Conservation (phyloP, 345 rosid genomes). For the Theobroma cacao region DNA sequence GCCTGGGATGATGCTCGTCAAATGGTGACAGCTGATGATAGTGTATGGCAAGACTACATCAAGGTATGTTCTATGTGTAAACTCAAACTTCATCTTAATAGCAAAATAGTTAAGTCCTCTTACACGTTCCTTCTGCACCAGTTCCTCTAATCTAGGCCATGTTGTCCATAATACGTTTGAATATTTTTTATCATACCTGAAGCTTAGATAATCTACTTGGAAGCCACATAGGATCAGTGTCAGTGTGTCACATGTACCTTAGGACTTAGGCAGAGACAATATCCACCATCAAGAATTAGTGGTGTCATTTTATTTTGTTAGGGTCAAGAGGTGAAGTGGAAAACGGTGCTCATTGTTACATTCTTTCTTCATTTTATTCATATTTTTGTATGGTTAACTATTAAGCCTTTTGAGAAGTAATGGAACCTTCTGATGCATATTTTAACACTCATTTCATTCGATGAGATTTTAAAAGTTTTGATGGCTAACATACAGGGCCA, state of each 20-base stretch:
- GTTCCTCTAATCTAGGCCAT: not conserved
- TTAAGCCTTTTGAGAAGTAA: not conserved
- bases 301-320: not conserved
- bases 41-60: constrained; percentile 81
- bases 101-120: not conserved
- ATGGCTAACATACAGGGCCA: constrained; percentile 48
- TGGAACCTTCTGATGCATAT: not conserved
- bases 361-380: not conserved
- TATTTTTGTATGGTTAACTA: not conserved
- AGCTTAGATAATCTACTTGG: constrained; percentile 1
- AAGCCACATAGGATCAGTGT: not conserved
- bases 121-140: not conserved
- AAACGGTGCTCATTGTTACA: too few relatives aligned
- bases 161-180: not conserved
- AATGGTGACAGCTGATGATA: constrained; percentile 85
- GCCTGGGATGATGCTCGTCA: constrained; percentile 80
- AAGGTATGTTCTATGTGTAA: constrained; percentile 42
- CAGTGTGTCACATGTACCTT: not conserved
- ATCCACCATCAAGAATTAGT: not conserved
- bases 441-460: not conserved
- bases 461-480: constrained; percentile 1
- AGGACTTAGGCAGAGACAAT: not conserved
- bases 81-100: not conserved
- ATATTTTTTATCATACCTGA: not conserved
- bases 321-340: not conserved